Evolutionary conservation across 2,329 filamentous ascomycete genomes (phyloP).

Genomic region (Fusarium oxysporum): DNA sequence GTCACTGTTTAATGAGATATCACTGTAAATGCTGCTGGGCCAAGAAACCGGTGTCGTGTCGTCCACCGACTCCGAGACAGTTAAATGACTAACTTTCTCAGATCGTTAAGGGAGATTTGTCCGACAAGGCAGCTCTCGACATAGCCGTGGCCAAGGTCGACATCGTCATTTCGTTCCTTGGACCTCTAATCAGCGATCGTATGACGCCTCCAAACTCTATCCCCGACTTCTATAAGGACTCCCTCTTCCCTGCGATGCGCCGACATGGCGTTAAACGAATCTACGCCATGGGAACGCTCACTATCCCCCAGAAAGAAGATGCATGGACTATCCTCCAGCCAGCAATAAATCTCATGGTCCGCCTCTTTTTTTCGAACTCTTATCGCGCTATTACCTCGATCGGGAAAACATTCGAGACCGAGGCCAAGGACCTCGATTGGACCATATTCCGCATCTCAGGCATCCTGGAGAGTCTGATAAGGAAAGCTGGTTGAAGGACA

Average conservation of each 20-base stretch:
- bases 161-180: slow-evolving; percentile 25
- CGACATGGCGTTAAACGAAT: slow-evolving; percentile 42
- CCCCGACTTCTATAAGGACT: slow-evolving; percentile 6
- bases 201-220: background rate
- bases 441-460: slow-evolving; percentile 44
- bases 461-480: slow-evolving; percentile 46
- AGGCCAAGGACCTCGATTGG: slow-evolving; percentile 45
- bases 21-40: background rate
- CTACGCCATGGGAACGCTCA: slow-evolving; percentile 50
- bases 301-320: slow-evolving; percentile 44
- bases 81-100: background rate
- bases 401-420: background rate
- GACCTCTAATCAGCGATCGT: background rate
- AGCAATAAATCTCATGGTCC: slow-evolving; percentile 1
- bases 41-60: background rate
- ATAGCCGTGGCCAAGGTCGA: slow-evolving; percentile 7
- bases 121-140: background rate
- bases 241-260: slow-evolving; percentile 20
- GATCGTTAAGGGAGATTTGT: slow-evolving; percentile 5
- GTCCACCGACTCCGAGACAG: background rate
- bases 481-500: slow-evolving; percentile 44
- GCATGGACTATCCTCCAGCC: slow-evolving; percentile 24
- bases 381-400: too few relatives aligned
- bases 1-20: background rate
- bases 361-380: too few relatives aligned